Evolutionary conservation across 1,139 yeast species (phyloP).

Genomic region (Trichomonascaceae sp.): DNA sequence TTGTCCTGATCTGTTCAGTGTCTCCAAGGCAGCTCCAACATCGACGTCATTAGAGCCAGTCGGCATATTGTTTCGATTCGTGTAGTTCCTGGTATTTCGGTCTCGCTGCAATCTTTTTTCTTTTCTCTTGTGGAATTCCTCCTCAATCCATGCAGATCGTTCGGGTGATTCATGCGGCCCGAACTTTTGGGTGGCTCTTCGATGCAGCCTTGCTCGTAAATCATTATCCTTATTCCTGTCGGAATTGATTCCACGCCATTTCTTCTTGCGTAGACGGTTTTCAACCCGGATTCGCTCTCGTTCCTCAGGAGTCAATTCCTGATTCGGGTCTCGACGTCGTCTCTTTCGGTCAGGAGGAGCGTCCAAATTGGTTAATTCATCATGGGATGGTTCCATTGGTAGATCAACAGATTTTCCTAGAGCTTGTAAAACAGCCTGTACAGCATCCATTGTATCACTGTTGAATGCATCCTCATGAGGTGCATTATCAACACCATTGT

Average conservation of each 20-base stretch:
- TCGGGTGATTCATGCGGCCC: constrained; percentile 56
- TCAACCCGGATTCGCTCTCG: constrained; percentile 61
- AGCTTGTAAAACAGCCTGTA: constrained; percentile 33
- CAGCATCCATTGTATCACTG: constrained; percentile 34
- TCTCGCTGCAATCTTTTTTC: constrained; percentile 45
- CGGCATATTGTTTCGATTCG: constrained; percentile 2
- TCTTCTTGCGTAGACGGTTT: constrained; percentile 79
- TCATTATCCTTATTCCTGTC: constrained; percentile 86
- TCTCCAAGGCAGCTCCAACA: constrained; percentile 17
- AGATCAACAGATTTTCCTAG: constrained; percentile 22
- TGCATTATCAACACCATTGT: neutral
- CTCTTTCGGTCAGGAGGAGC: constrained; percentile 1
- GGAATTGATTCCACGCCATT: constrained; percentile 82
- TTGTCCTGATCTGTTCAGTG: constrained; percentile 14
- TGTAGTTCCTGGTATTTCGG: neutral
- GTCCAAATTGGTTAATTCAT: neutral
- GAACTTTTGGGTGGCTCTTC: constrained; percentile 61
- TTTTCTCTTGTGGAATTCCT: constrained; percentile 62
- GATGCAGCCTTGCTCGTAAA: constrained; percentile 66
- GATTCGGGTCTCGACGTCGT: constrained; percentile 5
- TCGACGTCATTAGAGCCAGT: constrained; percentile 9
- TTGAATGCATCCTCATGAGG: constrained; percentile 16
- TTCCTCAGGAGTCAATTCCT: constrained; percentile 30
- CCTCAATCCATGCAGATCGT: constrained; percentile 67
- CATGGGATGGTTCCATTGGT: neutral